These are phyloP conservation scores for Talaromyces trachyspermus DNA, from an alignment of 495 filamentous ascomycete genomes.

Conservation along the genomic window DNA sequence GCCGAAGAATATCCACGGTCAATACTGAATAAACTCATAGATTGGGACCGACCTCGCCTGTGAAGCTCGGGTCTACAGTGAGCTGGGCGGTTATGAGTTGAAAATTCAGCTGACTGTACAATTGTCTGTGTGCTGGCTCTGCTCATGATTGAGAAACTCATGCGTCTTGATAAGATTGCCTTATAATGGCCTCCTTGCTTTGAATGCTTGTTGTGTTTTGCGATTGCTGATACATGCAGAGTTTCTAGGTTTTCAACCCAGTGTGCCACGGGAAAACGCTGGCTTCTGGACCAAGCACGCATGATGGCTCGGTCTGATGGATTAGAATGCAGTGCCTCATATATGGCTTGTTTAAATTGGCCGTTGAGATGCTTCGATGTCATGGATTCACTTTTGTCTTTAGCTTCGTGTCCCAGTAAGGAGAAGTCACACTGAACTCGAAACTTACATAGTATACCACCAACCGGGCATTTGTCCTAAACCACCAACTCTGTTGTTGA, in stretches of 20 bases:
- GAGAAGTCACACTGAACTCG: constrained; percentile 7
- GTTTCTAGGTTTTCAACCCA: constrained; percentile 48
- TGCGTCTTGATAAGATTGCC: background rate
- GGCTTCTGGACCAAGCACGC: constrained; percentile 57
- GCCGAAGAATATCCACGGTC: background rate
- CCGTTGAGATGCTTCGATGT: constrained; percentile 53
- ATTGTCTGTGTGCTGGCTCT: background rate
- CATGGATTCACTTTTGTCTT: constrained; percentile 36
- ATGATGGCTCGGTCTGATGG: constrained; percentile 45
- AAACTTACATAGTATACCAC: constrained; percentile 52
- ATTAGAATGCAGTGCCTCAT: constrained; percentile 50
- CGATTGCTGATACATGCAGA: constrained; percentile 37
- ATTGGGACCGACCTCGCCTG: background rate
- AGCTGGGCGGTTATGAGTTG: background rate
- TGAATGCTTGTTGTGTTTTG: constrained; percentile 37
- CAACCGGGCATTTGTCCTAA: constrained; percentile 66
- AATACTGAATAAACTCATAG: background rate
- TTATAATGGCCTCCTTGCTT: constrained; percentile 39
- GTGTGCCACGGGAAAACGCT: constrained; percentile 58
- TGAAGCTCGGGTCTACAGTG: background rate
- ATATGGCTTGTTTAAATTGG: constrained; percentile 56
- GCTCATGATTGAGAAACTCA: constrained; percentile 2
- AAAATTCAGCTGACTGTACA: background rate
- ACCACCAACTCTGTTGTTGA: constrained; percentile 32
- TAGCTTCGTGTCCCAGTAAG: background rate